Percentiles rank a stretch among this genome's conserved stretches.
These are phyloP conservation scores for Coniochaeta pulveracea DNA, from an alignment of 2,329 filamentous ascomycete species.

Conservation along the genomic window DNA sequence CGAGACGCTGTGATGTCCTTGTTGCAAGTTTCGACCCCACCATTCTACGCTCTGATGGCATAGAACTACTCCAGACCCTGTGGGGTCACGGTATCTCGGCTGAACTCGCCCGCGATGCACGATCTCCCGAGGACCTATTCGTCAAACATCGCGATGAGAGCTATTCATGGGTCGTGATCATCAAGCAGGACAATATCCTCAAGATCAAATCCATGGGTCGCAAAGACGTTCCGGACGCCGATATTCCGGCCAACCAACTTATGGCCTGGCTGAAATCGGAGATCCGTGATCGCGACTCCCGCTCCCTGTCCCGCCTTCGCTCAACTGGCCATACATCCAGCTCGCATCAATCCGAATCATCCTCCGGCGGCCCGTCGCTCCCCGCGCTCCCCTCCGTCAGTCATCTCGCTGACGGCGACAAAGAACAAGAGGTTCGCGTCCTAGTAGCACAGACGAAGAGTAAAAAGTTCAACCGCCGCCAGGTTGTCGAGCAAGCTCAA, in stretches of 20 bases:
- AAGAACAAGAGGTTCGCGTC: slow-evolving; percentile 68
- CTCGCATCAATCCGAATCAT: slow-evolving; percentile 24
- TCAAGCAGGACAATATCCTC: slow-evolving; percentile 67
- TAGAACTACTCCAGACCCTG: slow-evolving; percentile 66
- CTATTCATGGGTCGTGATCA: slow-evolving; percentile 79
- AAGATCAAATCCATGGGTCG: slow-evolving; percentile 71
- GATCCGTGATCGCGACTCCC: slow-evolving; percentile 48
- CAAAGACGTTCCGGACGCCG: slow-evolving; percentile 64
- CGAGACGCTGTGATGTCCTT: slow-evolving; percentile 72
- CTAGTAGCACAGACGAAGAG: slow-evolving; percentile 70
- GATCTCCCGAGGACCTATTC: slow-evolving; percentile 69
- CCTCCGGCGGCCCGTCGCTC: slow-evolving; percentile 7
- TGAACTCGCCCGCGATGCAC: slow-evolving; percentile 72
- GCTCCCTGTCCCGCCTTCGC: background rate
- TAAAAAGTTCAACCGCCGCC: slow-evolving; percentile 84
- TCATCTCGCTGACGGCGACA: slow-evolving; percentile 11
- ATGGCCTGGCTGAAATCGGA: slow-evolving; percentile 72
- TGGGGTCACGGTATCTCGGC: slow-evolving; percentile 81
- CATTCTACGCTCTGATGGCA: slow-evolving; percentile 62
- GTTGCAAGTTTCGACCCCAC: slow-evolving; percentile 77
- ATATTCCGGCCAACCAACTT: slow-evolving; percentile 63
- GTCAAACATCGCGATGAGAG: slow-evolving; percentile 65
- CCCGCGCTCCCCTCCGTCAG: slow-evolving; percentile 12
- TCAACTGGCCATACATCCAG: slow-evolving; percentile 12
- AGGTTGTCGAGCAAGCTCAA: slow-evolving; percentile 73